Conservation (phyloP, 257 asterid species). For the Solanum etuberosum region DNA sequence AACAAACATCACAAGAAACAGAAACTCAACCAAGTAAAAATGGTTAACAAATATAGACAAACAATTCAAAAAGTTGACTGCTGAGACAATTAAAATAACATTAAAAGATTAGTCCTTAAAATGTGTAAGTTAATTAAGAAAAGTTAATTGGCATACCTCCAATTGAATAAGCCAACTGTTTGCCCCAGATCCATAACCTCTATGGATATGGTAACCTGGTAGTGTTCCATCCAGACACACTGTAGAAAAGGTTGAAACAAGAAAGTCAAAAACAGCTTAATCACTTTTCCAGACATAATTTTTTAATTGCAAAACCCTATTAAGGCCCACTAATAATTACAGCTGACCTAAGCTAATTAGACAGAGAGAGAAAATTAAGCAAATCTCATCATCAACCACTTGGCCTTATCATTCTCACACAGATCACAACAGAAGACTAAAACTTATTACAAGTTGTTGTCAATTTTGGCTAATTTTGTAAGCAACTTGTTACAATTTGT, state of each 20-base stretch:
- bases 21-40: neutral
- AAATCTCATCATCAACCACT: neutral
- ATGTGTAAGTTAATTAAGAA: neutral
- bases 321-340: neutral
- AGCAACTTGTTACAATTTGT: neutral
- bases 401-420: neutral
- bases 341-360: neutral
- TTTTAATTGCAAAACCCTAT: neutral
- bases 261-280: neutral
- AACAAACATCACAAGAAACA: neutral
- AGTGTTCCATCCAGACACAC: slow-evolving; percentile 90
- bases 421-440: neutral
- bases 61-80: neutral
- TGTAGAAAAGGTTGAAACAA: slow-evolving; percentile 19
- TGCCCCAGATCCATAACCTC: slow-evolving; percentile 70
- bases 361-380: neutral
- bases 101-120: neutral
- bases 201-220: slow-evolving; percentile 90
- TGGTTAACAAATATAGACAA: neutral
- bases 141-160: slow-evolving; percentile 42
- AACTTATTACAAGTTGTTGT: neutral
- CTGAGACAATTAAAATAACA: neutral
- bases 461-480: neutral
- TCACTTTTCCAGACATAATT: neutral
- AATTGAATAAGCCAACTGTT: slow-evolving; percentile 90